Percentiles rank a stretch among this genome's conserved stretches.
These are phyloP conservation scores for Sonneratia alba DNA, from an alignment of 345 rosid species.

Conservation along the genomic window DNA sequence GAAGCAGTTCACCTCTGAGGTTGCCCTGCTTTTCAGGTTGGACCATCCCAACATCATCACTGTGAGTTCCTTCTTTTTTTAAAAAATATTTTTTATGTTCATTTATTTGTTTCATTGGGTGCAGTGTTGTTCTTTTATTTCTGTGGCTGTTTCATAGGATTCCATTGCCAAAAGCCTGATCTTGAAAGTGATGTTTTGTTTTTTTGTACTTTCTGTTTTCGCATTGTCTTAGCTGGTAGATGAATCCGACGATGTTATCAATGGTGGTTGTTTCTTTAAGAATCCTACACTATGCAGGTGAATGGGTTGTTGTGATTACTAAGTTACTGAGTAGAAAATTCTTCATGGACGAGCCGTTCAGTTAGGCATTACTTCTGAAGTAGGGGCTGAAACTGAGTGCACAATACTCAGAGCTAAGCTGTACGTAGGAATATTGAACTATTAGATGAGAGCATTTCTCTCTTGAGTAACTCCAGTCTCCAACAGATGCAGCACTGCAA, in stretches of 20 bases:
- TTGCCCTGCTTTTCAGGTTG: constrained; percentile 49
- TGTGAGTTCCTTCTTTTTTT: constrained; percentile 23
- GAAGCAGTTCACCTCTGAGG: constrained; percentile 67
- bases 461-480: neutral
- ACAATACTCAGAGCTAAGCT: neutral
- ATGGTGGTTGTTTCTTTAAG: neutral
- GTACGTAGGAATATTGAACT: neutral
- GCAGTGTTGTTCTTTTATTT: neutral
- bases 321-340: neutral
- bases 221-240: neutral
- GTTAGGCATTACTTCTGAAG: neutral
- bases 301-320: neutral
- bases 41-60: constrained; percentile 57
- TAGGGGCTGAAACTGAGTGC: neutral
- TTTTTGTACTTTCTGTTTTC: neutral
- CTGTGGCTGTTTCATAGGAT: neutral
- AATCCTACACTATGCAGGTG: neutral
- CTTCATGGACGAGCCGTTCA: neutral
- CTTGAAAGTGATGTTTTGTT: neutral
- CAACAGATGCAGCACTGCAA: neutral
- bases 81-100: neutral
- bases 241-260: neutral
- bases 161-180: neutral
- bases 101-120: neutral
- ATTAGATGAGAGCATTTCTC: neutral